Evolutionary conservation across 495 filamentous ascomycete species (phyloP), one percentile per base, ranked within the genome.

Genomic region (Neurospora cerealis): DNA sequence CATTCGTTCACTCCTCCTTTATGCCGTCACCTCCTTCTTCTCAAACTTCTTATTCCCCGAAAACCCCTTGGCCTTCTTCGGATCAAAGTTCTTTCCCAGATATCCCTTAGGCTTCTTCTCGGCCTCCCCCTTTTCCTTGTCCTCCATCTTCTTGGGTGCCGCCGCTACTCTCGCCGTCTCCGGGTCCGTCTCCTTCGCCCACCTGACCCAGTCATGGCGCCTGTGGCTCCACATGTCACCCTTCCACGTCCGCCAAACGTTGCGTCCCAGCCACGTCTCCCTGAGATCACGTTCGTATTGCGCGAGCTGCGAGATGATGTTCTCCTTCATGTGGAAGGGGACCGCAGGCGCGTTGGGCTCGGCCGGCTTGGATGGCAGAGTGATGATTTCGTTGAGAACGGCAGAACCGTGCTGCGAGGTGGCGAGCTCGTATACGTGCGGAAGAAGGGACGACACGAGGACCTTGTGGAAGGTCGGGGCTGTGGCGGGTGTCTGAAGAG

Each of bases 191-290:
- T 85, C 88, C 83, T 91, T 93, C 19, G 89, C 91, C 81, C 89
- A 89, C 28, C 83, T 81, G 37, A 90, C 86, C 93, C 93, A 96
- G 42, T 94, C 91, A 28, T 82, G 85, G 46, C 89, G 82, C 69
- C 88, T 84, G 69, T 89, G 83, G 75, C 76, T 78, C 84, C 84
- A 98, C 32, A 95, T 78, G 81, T 98, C 96, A 83, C 97, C 94
- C 71, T 87, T 88, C 96, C 96, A 99, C 74, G 96, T 93, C 71
- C 91, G 85, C 95, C 94, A 98, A 13, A 97, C 93, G 4, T 90
- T 91, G 7, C 94, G 84, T 4, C 96, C 96, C 34, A 91, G 85
- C 75, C 88, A 91, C 0, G 90, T 91, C 73, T 93, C 91, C 32
- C 94, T 87, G 21, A 99, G 83, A 13, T 85, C 79, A 40, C 85